phyloP scores from a whole-genome alignment of 2,329 filamentous ascomycete genomes.

The Coniochaeta sp. region DNA sequence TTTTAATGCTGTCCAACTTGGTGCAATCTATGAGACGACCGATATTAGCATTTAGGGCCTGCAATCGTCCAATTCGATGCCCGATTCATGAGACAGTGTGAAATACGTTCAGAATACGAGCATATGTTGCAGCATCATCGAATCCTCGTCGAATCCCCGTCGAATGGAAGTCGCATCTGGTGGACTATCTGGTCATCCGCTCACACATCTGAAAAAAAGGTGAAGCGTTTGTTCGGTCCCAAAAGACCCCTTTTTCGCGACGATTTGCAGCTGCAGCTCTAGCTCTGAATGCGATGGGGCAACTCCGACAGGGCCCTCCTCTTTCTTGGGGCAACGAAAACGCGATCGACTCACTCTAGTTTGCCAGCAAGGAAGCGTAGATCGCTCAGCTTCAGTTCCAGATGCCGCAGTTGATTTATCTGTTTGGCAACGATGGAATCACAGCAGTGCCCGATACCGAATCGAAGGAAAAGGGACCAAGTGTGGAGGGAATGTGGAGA shows the following conservation, averaged over 20 bases:
- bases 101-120: not conserved
- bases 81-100: not conserved
- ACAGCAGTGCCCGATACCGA: not conserved
- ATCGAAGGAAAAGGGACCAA: not conserved
- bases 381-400: not conserved
- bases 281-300: not conserved
- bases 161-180: not conserved
- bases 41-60: not conserved
- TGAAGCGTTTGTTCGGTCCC: not conserved
- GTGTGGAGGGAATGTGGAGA: constrained; percentile 3
- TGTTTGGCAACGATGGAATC: not conserved
- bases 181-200: not conserved
- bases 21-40: not conserved
- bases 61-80: not conserved
- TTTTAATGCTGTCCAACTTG: not conserved
- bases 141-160: too few relatives aligned
- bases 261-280: not conserved
- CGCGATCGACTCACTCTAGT: not conserved
- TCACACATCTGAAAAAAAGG: not conserved
- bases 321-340: not conserved
- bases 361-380: not conserved
- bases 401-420: not conserved
- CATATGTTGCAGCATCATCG: not conserved
- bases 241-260: not conserved
- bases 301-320: not conserved